Base-by-base conservation (phyloP, 2,329 filamentous ascomycete genomes). In the Shiraia sp. region DNA sequence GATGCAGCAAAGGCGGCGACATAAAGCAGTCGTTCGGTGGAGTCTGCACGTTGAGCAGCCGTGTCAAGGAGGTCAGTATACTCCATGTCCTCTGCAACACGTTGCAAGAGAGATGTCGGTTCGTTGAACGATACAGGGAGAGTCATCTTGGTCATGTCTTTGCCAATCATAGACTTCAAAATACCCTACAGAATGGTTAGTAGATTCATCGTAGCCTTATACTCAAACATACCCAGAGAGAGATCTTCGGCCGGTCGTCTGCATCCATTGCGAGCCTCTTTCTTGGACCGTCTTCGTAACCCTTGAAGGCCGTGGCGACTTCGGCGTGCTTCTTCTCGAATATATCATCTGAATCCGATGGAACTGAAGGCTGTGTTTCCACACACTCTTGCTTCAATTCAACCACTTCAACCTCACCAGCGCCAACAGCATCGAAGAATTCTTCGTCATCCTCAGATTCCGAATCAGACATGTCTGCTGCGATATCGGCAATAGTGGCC, bases 81-180 rank as follows among this genome's bases (percentile, higher is more conserved):
- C 71, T 99, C 93, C 88, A 99, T 92, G 63, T 99, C 93, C 72
- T 99, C 93, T 4, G 89, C 90, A 30, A 95, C 92, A 65, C 93
- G 88, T 70, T 97, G 93, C 7, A 99, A 79, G 10, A 99, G 76
- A 5, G 93, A 97, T 0, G 93, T 99, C 0, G 93, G 93, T 70
- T 99, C 93, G 72, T 99, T 99, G 76, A 99, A 97, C 0, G 93
- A 96, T 2, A 99, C 93, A 0, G 93, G 93, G 14, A 99, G 75
- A 0, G 93, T 97, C 92, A 99, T 99, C 76, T 95, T 97, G 26
- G 93, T 97, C 93, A 99, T 97, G 65, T 99, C 93, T 69, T 99
- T 97, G 51, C 93, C 93, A 71, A 99, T 96, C 93, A 99, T 97
- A 15, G 92, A 97, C 75, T 97, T 99, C 51, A 99, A 75, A 57